A percentile compares a stretch with the other conserved stretches of the same genome.
These are phyloP conservation scores for Fusarium illudens DNA, from an alignment of 2,329 filamentous ascomycete species.

Conservation along the genomic window DNA sequence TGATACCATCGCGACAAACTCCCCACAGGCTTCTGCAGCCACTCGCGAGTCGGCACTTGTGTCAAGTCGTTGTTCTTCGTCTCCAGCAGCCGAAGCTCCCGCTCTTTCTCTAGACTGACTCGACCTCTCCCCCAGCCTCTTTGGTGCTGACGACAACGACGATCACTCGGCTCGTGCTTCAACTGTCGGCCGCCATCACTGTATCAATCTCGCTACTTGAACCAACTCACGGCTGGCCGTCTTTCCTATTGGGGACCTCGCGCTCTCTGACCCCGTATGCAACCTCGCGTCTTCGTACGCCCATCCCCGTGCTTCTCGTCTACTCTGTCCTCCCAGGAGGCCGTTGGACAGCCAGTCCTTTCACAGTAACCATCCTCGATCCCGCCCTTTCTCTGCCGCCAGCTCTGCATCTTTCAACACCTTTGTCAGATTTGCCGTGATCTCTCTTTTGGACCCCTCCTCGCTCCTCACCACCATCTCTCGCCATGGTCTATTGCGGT, in stretches of 20 bases:
- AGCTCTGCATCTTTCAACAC: conserved; percentile 3
- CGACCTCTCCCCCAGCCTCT: conserved; percentile 1
- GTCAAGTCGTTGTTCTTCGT: conserved; percentile 13
- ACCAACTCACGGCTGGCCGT: conserved; percentile 23
- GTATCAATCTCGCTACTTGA: conserved; percentile 7
- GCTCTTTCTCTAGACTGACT: not conserved
- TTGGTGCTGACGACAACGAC: conserved; percentile 6
- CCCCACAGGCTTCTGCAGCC: conserved; percentile 1
- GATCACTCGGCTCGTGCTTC: conserved; percentile 3
- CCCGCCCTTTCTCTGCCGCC: conserved; percentile 4
- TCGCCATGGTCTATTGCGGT: conserved; percentile 70
- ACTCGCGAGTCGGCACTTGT: conserved; percentile 10
- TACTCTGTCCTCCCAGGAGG: conserved; percentile 34
- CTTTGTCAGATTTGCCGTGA: not conserved
- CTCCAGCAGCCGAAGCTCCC: not conserved
- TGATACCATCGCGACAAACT: conserved; percentile 11
- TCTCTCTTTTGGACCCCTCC: not conserved
- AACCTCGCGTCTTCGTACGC: conserved; percentile 42
- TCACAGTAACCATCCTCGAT: conserved; percentile 10
- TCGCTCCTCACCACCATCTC: not conserved
- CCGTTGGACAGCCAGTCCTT: conserved; percentile 31
- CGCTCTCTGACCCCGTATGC: conserved; percentile 33
- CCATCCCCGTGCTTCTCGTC: conserved; percentile 29
- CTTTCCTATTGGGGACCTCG: conserved; percentile 12
- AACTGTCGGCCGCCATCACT: conserved; percentile 2